A percentile compares a stretch with the other conserved stretches of the same genome.
These are phyloP conservation scores for Paraphoma sp. DNA, from an alignment of 2,329 filamentous ascomycete species.

Conservation along the genomic window DNA sequence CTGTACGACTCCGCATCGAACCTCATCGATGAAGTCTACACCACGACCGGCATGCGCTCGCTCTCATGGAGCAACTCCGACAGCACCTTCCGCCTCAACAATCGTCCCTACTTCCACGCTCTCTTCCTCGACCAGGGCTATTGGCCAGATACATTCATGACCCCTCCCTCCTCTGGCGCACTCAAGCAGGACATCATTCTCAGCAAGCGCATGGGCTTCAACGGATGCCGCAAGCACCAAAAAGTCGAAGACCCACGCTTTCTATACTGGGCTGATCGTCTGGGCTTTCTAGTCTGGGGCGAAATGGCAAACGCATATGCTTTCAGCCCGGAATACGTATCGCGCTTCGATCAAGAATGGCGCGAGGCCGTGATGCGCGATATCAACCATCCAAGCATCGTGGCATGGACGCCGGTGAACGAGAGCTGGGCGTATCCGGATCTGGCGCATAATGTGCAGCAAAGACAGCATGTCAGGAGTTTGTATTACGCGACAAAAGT, in stretches of 20 bases:
- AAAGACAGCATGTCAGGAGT: constrained; percentile 69
- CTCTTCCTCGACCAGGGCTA: constrained; percentile 69
- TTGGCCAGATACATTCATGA: constrained; percentile 68
- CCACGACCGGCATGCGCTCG: constrained; percentile 67
- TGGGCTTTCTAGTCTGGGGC: constrained; percentile 69
- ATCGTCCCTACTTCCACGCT: constrained; percentile 65
- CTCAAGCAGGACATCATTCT: constrained; percentile 62
- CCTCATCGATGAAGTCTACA: constrained; percentile 64
- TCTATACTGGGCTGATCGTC: constrained; percentile 66
- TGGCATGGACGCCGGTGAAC: constrained; percentile 73
- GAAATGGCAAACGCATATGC: constrained; percentile 71
- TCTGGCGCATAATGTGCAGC: constrained; percentile 62
- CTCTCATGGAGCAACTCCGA: constrained; percentile 64
- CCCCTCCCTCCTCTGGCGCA: constrained; percentile 58
- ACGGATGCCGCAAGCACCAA: constrained; percentile 70
- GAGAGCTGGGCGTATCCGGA: constrained; percentile 69
- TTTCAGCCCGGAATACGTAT: constrained; percentile 64
- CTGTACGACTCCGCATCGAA: constrained; percentile 53
- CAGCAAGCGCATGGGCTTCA: constrained; percentile 67
- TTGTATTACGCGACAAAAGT: constrained; percentile 71
- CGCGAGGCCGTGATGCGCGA: constrained; percentile 67
- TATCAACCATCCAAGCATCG: constrained; percentile 69
- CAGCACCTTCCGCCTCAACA: constrained; percentile 65
- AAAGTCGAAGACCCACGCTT: constrained; percentile 69
- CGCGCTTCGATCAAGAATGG: constrained; percentile 71